A percentile compares a stretch with the other conserved stretches of the same genome.
Evolutionary conservation across 2,329 filamentous ascomycete genomes (phyloP).

Genomic region (Aphanocladium album): DNA sequence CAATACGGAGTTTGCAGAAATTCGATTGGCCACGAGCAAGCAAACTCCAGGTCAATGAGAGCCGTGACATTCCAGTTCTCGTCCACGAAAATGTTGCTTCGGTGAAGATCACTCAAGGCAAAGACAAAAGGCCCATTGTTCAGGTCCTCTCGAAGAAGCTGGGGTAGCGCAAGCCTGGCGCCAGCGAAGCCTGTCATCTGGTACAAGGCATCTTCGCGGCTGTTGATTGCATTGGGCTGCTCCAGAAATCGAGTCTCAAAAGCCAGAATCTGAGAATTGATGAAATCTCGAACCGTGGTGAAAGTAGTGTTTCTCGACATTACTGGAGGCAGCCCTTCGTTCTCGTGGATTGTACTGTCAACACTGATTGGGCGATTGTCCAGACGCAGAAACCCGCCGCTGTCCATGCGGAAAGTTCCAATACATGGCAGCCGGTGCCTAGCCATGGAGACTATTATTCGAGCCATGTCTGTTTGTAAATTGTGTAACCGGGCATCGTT

Average conservation of each 20-base stretch:
- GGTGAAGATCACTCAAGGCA: conserved; percentile 27
- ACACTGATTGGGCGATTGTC: conserved; percentile 32
- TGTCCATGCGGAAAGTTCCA: conserved; percentile 22
- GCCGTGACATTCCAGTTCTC: conserved; percentile 28
- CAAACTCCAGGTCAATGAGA: conserved; percentile 29
- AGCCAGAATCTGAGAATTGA: conserved; percentile 14
- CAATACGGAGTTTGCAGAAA: conserved; percentile 16
- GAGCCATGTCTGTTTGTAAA: conserved; percentile 19
- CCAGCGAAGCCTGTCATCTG: conserved; percentile 18
- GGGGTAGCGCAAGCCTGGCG: conserved; percentile 14
- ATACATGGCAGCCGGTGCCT: conserved; percentile 25
- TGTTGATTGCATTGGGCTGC: conserved; percentile 18
- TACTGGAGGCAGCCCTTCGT: neutral
- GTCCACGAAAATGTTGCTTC: conserved; percentile 31
- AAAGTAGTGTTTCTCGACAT: conserved; percentile 9
- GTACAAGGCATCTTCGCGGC: conserved; percentile 13
- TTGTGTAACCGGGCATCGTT: neutral
- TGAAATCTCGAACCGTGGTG: conserved; percentile 15
- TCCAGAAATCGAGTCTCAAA: conserved; percentile 17
- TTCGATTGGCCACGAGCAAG: conserved; percentile 26
- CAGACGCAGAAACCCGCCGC: conserved; percentile 25
- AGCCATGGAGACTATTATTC: conserved; percentile 23
- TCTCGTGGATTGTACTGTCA: conserved; percentile 23
- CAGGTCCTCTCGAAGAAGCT: conserved; percentile 19
- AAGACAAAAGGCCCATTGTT: conserved; percentile 24